Base-by-base conservation (phyloP, 2,329 filamentous ascomycete genomes). In the Emericellopsis cladophorae region DNA sequence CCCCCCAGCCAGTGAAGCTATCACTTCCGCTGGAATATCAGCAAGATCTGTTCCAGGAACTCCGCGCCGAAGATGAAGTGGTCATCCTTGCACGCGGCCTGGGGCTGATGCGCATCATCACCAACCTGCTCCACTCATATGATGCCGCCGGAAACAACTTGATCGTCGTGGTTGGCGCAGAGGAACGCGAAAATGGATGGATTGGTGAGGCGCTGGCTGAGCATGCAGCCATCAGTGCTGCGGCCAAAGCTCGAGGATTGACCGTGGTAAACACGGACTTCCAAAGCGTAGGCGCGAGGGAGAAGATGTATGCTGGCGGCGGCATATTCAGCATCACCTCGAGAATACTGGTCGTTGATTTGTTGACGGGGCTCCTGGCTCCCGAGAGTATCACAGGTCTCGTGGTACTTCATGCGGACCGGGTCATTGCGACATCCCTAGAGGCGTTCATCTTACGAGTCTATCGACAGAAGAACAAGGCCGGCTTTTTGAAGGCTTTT, bases 321-420 rank as follows among this genome's bases (percentile, higher is more conserved):
- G 92, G 92, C 38, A 84, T 96, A 49, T 89, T 95, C 65, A 95
- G 88, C 62, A 84, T 98, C 55, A 98, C 92, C 14, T 95, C 89
- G 44, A 81, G 89, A 41, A 98, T 98, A 47, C 65, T 98, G 45
- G 86, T 96, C 24, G 89, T 96, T 22, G 92, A 98, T 59, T 72
- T 98, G 39, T 64, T 98, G 47, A 93, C 88, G n/a, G 74, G 72
- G 23, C 65, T 96, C 37, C 68, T 98, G 41, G 76, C 87, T 49
- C 80, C 90, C 0, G 81, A 86, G 48, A 89, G 79, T 36, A 79
- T 98, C 46, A 95, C 90, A 1, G 92, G 92, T 2, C 59, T 96
- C 37, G 65, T 98, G 16, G 74, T 94, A 24, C 67, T 98, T 42
- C 92, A 96, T 61, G 88, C 90, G 6, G 92, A 98, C 46, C 79